phyloP scores from a whole-genome alignment of 2,329 filamentous ascomycete species.

The Colletotrichum godetiae region DNA sequence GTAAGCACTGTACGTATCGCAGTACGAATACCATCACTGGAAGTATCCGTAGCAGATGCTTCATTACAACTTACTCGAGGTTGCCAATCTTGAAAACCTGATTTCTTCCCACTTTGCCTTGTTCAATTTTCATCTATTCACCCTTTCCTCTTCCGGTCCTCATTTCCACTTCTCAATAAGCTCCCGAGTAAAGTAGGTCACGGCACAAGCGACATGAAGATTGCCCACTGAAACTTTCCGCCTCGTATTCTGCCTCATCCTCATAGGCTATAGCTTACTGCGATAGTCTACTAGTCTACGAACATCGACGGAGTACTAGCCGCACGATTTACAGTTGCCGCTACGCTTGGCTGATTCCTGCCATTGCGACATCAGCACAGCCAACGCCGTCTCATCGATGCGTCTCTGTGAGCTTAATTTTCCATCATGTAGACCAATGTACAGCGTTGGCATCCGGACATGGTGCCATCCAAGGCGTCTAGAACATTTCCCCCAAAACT shows the following conservation, averaged over 20 bases:
- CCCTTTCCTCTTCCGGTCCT: not conserved
- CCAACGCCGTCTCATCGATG: not conserved
- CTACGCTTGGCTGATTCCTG: not conserved
- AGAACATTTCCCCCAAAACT: not conserved
- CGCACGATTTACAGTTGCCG: not conserved
- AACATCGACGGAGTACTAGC: not conserved
- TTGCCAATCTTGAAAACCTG: too few relatives aligned
- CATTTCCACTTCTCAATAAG: not conserved
- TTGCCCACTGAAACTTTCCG: not conserved
- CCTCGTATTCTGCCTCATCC: not conserved
- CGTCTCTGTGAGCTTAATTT: not conserved
- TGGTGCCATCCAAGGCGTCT: not conserved
- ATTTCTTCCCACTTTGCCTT: not conserved
- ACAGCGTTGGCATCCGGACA: not conserved
- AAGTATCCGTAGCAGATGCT: not conserved
- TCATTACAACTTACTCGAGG: not conserved
- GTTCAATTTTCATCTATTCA: not conserved
- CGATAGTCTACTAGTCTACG: too few relatives aligned
- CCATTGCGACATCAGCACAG: not conserved
- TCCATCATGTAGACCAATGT: not conserved
- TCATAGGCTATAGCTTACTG: too few relatives aligned
- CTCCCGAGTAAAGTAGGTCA: not conserved
- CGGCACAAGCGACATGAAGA: not conserved
- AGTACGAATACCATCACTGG: not conserved
- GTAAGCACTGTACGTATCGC: not conserved